phyloP scores from a whole-genome alignment of 179 eudicot species.

The Sideroxylon spinosum region DNA sequence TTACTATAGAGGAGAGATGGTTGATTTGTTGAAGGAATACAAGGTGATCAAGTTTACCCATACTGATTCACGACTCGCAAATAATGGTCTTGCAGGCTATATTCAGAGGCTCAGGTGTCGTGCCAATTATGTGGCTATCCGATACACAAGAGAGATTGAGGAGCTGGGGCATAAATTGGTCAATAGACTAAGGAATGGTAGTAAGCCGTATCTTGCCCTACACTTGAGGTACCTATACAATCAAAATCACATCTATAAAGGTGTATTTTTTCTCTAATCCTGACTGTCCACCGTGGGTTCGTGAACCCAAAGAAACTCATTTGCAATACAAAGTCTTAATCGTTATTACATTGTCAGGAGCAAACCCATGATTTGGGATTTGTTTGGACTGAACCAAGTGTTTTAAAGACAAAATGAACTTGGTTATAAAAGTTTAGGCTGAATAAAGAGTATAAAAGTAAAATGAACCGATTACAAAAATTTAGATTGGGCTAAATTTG shows the following conservation, averaged over 20 bases:
- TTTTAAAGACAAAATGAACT: no score
- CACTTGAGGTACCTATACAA: constrained; percentile 57
- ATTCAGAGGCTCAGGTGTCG: constrained; percentile 73
- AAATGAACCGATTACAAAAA: no score
- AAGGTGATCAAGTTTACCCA: constrained; percentile 74
- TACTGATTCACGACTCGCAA: constrained; percentile 68
- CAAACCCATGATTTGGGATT: no score
- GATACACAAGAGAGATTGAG: constrained; percentile 65
- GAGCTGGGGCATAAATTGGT: constrained; percentile 51
- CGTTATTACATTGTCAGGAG: no score
- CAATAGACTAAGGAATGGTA: constrained; percentile 39
- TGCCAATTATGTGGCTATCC: constrained; percentile 67
- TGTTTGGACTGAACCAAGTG: no score
- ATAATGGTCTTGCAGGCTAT: constrained; percentile 56
- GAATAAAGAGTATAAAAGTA: no score
- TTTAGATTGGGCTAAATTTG: no score
- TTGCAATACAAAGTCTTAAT: no score
- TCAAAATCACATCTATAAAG: background rate
- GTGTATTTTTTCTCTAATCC: background rate
- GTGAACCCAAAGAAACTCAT: no score
- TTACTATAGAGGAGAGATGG: constrained; percentile 57
- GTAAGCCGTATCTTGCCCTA: constrained; percentile 61
- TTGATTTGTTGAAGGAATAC: constrained; percentile 38
- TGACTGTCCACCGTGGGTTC: background rate
- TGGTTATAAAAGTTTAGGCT: no score